Conservation (phyloP, 345 rosid genomes). For the Salix arbutifolia region DNA sequence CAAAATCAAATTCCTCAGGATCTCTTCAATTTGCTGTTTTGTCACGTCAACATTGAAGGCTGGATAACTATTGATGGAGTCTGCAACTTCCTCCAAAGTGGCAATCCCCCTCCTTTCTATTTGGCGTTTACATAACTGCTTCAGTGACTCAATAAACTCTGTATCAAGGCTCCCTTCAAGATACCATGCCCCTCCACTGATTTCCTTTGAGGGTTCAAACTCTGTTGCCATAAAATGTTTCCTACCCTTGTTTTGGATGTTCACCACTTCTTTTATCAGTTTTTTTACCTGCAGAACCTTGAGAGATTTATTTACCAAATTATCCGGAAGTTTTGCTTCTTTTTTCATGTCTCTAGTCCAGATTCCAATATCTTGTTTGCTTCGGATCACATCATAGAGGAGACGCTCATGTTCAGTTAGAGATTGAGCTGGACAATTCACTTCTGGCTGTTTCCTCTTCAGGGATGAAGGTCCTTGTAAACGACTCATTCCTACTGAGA, state of each 20-base stretch:
- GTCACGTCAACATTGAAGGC: constrained; percentile 28
- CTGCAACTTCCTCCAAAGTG: constrained; percentile 47
- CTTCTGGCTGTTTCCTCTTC: constrained; percentile 47
- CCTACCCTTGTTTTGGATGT: neutral
- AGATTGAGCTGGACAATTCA: constrained; percentile 24
- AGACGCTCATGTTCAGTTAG: constrained; percentile 49
- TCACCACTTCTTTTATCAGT: neutral
- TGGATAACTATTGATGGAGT: constrained; percentile 31
- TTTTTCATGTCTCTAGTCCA: constrained; percentile 45
- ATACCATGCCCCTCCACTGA: constrained; percentile 89
- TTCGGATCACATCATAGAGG: constrained; percentile 40
- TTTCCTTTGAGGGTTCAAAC: constrained; percentile 56
- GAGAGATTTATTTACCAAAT: constrained; percentile 35
- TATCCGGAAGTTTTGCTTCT: constrained; percentile 36
- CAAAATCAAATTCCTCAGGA: constrained; percentile 57
- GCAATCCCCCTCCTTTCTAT: constrained; percentile 34
- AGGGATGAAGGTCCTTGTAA: constrained; percentile 2
- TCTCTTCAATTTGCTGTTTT: constrained; percentile 52
- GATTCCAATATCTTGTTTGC: constrained; percentile 49
- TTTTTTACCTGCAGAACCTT: constrained; percentile 34
- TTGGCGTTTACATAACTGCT: constrained; percentile 35
- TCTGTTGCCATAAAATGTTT: neutral
- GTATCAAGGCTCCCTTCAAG: constrained; percentile 53
- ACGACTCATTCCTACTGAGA: constrained; percentile 14
- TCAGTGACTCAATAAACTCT: constrained; percentile 38